These are phyloP conservation scores for Solanum corneliomulleri DNA, from an alignment of 257 asterid genomes.

Conservation along the genomic window DNA sequence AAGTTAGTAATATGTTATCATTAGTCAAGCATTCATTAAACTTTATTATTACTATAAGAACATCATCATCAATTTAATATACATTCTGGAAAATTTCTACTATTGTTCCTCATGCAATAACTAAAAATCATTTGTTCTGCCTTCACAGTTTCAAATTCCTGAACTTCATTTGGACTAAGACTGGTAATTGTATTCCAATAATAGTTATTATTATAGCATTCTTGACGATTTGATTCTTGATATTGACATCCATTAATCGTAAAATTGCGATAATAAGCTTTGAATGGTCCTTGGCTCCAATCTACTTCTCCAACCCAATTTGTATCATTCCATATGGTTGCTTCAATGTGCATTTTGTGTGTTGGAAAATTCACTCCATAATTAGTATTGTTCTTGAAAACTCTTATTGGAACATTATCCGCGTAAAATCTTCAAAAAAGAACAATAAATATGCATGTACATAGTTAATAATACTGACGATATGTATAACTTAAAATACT, in stretches of 20 bases:
- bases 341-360: conserved; percentile 11
- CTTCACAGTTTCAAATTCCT: background rate
- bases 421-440: conserved; percentile 1
- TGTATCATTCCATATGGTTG: conserved; percentile 10
- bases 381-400: conserved; percentile 5
- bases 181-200: conserved; percentile 9
- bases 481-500: background rate
- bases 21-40: background rate
- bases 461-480: background rate
- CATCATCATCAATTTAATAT: background rate
- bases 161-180: background rate
- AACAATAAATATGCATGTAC: background rate
- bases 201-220: background rate
- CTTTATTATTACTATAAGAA: background rate
- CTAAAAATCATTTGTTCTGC: background rate
- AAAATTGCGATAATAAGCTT: background rate
- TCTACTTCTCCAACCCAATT: conserved; percentile 8
- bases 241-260: background rate
- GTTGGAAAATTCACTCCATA: conserved; percentile 8
- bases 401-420: conserved; percentile 12
- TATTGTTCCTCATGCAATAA: background rate
- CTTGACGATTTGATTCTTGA: background rate
- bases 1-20: no score
- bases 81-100: background rate
- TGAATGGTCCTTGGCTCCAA: conserved; percentile 8